Percentiles rank a stretch among this genome's conserved stretches.
Conservation (phyloP, 225 moss, liverwort and hornwort species). For the Asterella californica region DNA sequence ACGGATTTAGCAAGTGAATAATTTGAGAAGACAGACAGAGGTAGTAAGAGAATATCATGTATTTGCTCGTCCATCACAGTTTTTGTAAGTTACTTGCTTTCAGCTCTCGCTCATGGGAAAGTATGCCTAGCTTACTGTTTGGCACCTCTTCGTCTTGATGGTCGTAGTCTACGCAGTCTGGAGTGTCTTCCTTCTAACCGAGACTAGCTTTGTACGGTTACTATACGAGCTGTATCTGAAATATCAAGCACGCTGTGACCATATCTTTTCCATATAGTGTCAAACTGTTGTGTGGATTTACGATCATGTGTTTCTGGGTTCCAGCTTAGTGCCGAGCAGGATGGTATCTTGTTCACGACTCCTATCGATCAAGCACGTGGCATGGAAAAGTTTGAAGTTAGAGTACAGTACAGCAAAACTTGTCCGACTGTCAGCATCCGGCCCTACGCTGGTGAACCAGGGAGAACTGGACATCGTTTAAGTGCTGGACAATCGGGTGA, state of each 20-base stretch:
- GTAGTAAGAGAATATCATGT: no score
- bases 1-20: no score
- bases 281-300: not conserved
- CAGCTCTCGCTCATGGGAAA: not conserved
- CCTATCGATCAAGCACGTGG: conserved; percentile 26
- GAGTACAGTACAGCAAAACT: conserved; percentile 11
- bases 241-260: not conserved
- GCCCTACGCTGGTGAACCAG: not conserved
- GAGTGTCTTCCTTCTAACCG: not conserved
- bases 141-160: not conserved
- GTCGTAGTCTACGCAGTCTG: not conserved
- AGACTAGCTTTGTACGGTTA: not conserved
- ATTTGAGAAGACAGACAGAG: no score
- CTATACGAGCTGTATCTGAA: not conserved
- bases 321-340: conserved; percentile 36
- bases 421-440: conserved; percentile 24
- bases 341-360: conserved; percentile 29
- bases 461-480: not conserved
- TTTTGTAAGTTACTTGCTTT: not conserved
- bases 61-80: no score
- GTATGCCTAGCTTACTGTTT: not conserved
- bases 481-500: conserved; percentile 9
- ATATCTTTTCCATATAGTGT: not conserved
- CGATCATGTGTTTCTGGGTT: conserved; percentile 2
- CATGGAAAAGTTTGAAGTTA: conserved; percentile 24